phyloP scores from a whole-genome alignment of 176 grass and related monocot species.

The Dendrocalamus sinicus region DNA sequence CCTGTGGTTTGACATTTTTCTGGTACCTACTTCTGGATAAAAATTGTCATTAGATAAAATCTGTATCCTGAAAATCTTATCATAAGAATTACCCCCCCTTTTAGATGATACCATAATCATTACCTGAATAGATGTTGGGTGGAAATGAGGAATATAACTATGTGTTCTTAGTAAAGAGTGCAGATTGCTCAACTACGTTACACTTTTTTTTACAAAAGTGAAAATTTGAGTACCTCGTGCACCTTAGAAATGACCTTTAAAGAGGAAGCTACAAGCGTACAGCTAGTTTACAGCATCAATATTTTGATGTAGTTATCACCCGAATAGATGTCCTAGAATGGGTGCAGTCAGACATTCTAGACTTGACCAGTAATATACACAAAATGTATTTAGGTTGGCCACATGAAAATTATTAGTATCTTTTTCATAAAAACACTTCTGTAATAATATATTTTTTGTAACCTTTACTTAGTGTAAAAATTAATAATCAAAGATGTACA shows the following conservation, averaged over 20 bases:
- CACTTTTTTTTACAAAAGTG: not conserved
- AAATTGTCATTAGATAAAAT: not conserved
- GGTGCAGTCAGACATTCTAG: not conserved
- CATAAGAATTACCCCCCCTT: slow-evolving; percentile 3
- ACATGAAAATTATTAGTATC: slow-evolving; percentile 1
- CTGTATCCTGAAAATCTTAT: not conserved
- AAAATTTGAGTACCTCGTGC: not conserved
- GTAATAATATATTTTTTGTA: not conserved
- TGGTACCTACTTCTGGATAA: not conserved
- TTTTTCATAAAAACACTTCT: not conserved
- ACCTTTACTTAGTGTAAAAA: not conserved
- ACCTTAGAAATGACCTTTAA: not conserved
- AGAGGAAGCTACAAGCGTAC: not conserved
- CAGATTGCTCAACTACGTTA: not conserved
- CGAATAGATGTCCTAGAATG: not conserved
- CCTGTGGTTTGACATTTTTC: not conserved
- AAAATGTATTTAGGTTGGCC: not conserved
- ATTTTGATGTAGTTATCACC: not conserved
- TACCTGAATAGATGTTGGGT: too few relatives aligned
- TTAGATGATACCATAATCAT: not conserved
- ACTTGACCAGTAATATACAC: not conserved
- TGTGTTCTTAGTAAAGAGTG: not conserved
- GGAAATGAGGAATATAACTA: slow-evolving; percentile 15
- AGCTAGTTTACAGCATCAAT: not conserved
- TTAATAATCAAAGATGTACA: not conserved